Conservation (phyloP, 2,329 filamentous ascomycete species). For the Colletotrichum brevisporum region DNA sequence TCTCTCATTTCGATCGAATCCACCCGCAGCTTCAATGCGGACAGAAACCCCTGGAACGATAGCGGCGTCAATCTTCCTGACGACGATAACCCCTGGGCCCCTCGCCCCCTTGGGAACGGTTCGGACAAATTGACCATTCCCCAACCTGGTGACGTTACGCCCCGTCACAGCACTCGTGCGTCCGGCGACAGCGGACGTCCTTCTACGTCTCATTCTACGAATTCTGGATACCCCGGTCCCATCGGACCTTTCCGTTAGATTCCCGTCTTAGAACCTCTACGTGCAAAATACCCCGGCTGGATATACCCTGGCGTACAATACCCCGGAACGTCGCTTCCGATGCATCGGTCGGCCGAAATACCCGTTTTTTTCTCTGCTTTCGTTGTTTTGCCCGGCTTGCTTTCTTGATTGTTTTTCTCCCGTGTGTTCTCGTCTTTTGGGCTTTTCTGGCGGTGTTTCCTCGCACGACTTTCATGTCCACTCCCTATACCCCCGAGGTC, state of each 20-base stretch:
- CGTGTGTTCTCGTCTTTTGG: conserved; percentile 44
- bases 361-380: conserved; percentile 50
- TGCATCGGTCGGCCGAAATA: conserved; percentile 62
- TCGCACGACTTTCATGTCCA: conserved; percentile 41
- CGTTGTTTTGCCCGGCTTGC: conserved; percentile 42
- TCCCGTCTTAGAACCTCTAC: conserved; percentile 60
- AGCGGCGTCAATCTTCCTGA: conserved; percentile 95
- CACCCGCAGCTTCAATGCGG: conserved; percentile 88
- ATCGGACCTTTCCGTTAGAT: conserved; percentile 92
- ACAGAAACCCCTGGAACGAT: conserved; percentile 98
- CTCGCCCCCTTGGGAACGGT: conserved; percentile 75
- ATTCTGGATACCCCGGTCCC: conserved; percentile 95
- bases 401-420: conserved; percentile 41
- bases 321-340: conserved; percentile 60
- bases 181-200: conserved; percentile 93
- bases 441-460: conserved; percentile 34
- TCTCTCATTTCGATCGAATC: conserved; percentile 97
- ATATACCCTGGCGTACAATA: conserved; percentile 77
- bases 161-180: conserved; percentile 85
- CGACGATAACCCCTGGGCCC: conserved; percentile 80
- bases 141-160: conserved; percentile 85
- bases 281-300: conserved; percentile 74
- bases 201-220: conserved; percentile 93
- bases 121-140: conserved; percentile 76
- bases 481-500: conserved; percentile 44